Base-by-base conservation (phyloP, 2,329 filamentous ascomycete species). In the Chrysoporthe austroafricana region DNA sequence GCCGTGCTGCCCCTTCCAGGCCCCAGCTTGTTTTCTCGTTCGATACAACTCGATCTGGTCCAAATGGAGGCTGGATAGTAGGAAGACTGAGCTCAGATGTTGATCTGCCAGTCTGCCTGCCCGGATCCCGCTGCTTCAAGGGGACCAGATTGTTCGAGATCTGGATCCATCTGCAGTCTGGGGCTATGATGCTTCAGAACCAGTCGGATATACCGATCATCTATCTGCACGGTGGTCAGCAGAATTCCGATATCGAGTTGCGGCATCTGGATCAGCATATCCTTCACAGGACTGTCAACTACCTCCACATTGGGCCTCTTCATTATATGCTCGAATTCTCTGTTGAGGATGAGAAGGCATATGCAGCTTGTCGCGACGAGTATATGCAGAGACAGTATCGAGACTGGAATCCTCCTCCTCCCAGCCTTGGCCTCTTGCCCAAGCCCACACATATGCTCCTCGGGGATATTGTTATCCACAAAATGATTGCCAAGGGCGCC, bases 401-500 rank as follows among this genome's bases (percentile, higher is more conserved):
- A 34, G 8, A 60, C 13, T 65, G 44, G 63, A 44, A 50, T 11
- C n/a, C n/a, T n/a, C n/a, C n/a, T n/a, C n/a, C n/a, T n/a, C n/a
- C n/a, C n/a, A n/a, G n/a, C n/a, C n/a, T n/a, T n/a, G n/a, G n/a
- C n/a, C n/a, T n/a, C n/a, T n/a, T n/a, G 1, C 8, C 9, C 2
- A 43, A 11, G n/a, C n/a, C n/a, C n/a, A n/a, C 6, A 16, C n/a
- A n/a, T n/a, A n/a, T 34, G 18, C 32, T 21, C 7, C 44, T 44
- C 2, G 34, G 62, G 63, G 14, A 69, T 34, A 6, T 66, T 18
- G 60, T 69, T 46, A 62, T 69, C 11, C 65, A 71, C 65, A 52
- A 69, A 16, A 63, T 57, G n/a, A 60, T 71, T 16, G 62, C 63
- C 1, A 50, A 62, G 34, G 68, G 68, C 43, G 67, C 65, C 13